These are phyloP conservation scores for Trichocladium uniseriatum DNA, from an alignment of 495 filamentous ascomycete species.

Conservation along the genomic window DNA sequence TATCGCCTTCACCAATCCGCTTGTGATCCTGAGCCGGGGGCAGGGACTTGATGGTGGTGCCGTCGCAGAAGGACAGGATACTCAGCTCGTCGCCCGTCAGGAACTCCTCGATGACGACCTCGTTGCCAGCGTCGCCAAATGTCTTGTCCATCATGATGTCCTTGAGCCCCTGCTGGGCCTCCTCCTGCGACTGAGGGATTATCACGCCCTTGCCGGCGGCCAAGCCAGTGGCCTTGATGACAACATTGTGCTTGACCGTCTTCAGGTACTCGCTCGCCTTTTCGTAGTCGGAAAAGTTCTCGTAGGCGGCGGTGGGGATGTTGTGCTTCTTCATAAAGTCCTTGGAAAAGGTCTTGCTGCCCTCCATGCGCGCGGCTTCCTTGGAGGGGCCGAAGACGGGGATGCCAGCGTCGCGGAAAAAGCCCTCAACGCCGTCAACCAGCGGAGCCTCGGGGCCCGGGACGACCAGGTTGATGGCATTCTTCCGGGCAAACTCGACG, in stretches of 20 bases:
- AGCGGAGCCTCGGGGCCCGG: conserved; percentile 89
- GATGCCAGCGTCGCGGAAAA: conserved; percentile 72
- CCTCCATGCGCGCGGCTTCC: conserved; percentile 83
- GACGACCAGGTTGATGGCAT: conserved; percentile 73
- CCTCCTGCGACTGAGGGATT: conserved; percentile 68
- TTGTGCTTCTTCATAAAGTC: conserved; percentile 91
- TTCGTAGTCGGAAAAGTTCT: conserved; percentile 78
- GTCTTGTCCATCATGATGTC: conserved; percentile 85
- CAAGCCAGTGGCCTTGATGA: conserved; percentile 81
- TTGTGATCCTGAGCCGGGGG: conserved; percentile 96
- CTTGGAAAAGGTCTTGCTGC: conserved; percentile 93
- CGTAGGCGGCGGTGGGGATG: conserved; percentile 85
- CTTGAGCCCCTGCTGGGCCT: conserved; percentile 70
- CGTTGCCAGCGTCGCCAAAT: conserved; percentile 79
- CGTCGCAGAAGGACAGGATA: conserved; percentile 85
- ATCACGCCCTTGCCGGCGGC: conserved; percentile 91
- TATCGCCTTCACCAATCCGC: conserved; percentile 81
- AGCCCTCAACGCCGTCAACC: conserved; percentile 80
- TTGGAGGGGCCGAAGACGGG: conserved; percentile 80
- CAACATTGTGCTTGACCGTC: conserved; percentile 61
- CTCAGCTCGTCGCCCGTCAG: conserved; percentile 87
- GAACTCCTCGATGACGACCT: conserved; percentile 95
- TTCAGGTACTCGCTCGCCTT: conserved; percentile 69
- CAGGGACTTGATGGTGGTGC: conserved; percentile 73
- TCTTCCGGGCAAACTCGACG: conserved; percentile 60